Evolutionary conservation across 805 yeast genomes (phyloP).

Genomic region (Ogataea paradorogensis): DNA sequence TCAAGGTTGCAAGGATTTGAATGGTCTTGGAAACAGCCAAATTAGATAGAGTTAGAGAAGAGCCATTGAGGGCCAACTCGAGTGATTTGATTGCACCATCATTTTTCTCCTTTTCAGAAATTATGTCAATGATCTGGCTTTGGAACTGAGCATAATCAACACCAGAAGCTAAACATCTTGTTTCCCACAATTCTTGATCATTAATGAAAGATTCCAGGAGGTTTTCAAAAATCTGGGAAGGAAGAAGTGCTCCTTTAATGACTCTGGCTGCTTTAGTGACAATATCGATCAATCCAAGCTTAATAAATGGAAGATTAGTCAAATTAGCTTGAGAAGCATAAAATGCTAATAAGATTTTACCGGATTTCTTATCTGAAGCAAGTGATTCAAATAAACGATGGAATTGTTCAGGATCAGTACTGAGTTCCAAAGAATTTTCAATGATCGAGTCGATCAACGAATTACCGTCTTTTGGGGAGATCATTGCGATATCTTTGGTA

Average conservation of each 20-base stretch:
- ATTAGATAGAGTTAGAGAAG: slow-evolving; percentile 41
- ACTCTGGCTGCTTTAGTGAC: slow-evolving; percentile 40
- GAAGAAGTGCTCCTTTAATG: slow-evolving; percentile 40
- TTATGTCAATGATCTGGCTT: slow-evolving; percentile 49
- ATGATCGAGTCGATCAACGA: slow-evolving; percentile 40
- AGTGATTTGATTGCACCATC: slow-evolving; percentile 59
- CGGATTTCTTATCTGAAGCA: slow-evolving; percentile 51
- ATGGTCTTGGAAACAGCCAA: slow-evolving; percentile 50
- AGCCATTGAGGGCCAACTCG: slow-evolving; percentile 48
- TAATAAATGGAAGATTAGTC: slow-evolving; percentile 52
- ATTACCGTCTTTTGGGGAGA: slow-evolving; percentile 65
- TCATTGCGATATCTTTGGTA: slow-evolving; percentile 47
- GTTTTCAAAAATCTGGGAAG: slow-evolving; percentile 47
- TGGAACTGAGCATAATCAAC: slow-evolving; percentile 57
- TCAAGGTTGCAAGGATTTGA: slow-evolving; percentile 55
- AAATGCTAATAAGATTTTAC: slow-evolving; percentile 57
- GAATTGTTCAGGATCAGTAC: slow-evolving; percentile 50
- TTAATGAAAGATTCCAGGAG: slow-evolving; percentile 44
- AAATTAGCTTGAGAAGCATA: slow-evolving; percentile 64
- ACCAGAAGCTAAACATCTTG: slow-evolving; percentile 45
- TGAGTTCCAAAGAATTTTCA: slow-evolving; percentile 39
- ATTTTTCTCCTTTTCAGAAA: slow-evolving; percentile 60
- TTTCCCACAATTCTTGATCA: slow-evolving; percentile 45
- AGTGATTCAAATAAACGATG: slow-evolving; percentile 33
- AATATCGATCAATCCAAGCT: slow-evolving; percentile 46